A percentile compares a stretch with the other conserved stretches of the same genome.
Conservation (phyloP, 805 yeast genomes). For the Hanseniaspora jakobsenii region DNA sequence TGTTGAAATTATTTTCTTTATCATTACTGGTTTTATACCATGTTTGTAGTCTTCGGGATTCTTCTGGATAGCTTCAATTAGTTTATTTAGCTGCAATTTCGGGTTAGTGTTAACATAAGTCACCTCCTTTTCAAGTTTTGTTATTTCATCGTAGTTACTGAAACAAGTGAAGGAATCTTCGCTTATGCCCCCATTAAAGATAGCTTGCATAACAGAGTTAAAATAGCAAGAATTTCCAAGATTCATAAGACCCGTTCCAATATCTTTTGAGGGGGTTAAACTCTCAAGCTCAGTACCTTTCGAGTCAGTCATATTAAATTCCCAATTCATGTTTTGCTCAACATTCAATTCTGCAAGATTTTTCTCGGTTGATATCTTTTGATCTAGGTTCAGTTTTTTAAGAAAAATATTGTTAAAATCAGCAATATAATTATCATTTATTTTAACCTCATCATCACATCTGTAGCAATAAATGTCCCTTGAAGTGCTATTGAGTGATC, state of each 20-base stretch:
- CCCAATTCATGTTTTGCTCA: constrained; percentile 90
- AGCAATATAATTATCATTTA: constrained; percentile 35
- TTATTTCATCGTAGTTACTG: constrained; percentile 21
- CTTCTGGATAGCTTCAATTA: constrained; percentile 59
- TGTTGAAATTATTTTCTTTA: constrained; percentile 66
- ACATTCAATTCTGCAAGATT: constrained; percentile 77
- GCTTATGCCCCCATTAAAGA: constrained; percentile 35
- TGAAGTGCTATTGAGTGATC: constrained; percentile 67
- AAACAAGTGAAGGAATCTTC: background rate
- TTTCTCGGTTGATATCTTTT: constrained; percentile 67
- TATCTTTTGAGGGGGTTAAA: constrained; percentile 29
- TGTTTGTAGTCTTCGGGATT: constrained; percentile 45
- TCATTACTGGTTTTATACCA: constrained; percentile 66
- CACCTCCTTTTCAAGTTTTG: constrained; percentile 31
- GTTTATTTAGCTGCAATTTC: constrained; percentile 61
- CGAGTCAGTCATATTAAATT: constrained; percentile 65
- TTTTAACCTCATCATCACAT: constrained; percentile 80
- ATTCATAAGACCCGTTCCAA: constrained; percentile 77
- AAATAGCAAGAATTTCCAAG: constrained; percentile 89
- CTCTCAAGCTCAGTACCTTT: constrained; percentile 55
- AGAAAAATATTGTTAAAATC: constrained; percentile 33
- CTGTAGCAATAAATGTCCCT: constrained; percentile 76
- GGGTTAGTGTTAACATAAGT: constrained; percentile 52
- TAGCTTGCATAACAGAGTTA: constrained; percentile 64
- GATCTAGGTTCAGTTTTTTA: constrained; percentile 54